Percentiles rank a stretch among this genome's conserved stretches.
Evolutionary conservation across 2,329 filamentous ascomycete genomes (phyloP).

Genomic region (Fusarium anguioides): DNA sequence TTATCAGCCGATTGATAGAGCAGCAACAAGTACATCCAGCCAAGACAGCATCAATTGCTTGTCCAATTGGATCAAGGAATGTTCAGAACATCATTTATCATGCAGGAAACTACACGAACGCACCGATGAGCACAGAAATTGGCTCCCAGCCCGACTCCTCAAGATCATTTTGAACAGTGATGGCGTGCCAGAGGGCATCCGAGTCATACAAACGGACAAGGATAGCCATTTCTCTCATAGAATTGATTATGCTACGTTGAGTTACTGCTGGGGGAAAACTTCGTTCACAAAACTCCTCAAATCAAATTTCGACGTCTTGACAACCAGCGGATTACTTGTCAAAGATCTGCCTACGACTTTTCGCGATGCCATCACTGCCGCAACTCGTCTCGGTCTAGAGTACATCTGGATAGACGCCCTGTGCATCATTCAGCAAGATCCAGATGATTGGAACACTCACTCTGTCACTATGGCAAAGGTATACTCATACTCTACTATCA

Average conservation of each 20-base stretch:
- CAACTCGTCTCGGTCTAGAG: background rate
- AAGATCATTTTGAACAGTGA: background rate
- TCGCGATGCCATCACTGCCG: background rate
- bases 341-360: background rate
- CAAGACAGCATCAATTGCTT: background rate
- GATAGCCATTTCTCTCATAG: too few relatives aligned
- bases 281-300: background rate
- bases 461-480: slow-evolving; percentile 1
- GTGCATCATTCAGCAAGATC: background rate
- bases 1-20: background rate
- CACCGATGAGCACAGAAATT: background rate
- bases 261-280: slow-evolving; percentile 1
- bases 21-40: background rate
- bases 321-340: background rate
- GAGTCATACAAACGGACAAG: too few relatives aligned
- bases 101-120: slow-evolving; percentile 1
- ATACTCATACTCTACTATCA: background rate
- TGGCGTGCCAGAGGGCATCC: background rate
- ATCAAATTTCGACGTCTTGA: background rate
- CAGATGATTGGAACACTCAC: background rate
- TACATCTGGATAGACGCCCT: slow-evolving; percentile 12
- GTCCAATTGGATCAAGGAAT: background rate
- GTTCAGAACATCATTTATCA: background rate
- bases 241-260: background rate
- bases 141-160: slow-evolving; percentile 4